A percentile compares a stretch with the other conserved stretches of the same genome.
These are phyloP conservation scores for Austroboletus eburneus DNA, from an alignment of 768 basidiomycete species.

Conservation along the genomic window DNA sequence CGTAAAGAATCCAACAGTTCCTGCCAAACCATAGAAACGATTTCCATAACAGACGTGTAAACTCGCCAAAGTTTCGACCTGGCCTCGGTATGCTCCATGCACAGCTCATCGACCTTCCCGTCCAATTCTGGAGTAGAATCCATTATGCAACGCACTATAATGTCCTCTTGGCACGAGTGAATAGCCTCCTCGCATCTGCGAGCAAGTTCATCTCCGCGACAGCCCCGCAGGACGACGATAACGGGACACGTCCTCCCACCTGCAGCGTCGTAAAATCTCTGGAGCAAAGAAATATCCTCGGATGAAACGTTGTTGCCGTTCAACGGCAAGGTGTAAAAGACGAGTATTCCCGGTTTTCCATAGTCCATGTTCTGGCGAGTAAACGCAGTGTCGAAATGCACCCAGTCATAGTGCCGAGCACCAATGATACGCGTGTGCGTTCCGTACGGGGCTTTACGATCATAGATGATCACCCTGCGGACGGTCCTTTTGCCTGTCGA, in stretches of 20 bases:
- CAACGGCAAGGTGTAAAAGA: background rate
- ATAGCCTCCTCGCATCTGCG: background rate
- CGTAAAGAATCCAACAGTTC: no score
- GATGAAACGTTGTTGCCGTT: background rate
- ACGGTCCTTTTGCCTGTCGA: background rate
- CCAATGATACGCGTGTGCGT: no score
- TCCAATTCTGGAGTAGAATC: no score
- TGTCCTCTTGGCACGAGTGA: background rate
- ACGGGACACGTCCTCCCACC: background rate
- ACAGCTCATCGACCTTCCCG: no score
- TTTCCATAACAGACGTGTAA: no score
- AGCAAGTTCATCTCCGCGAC: background rate
- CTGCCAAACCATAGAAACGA: no score
- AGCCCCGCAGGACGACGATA: constrained; percentile 3
- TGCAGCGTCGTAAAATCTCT: background rate
- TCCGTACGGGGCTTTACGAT: no score
- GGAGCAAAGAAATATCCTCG: background rate
- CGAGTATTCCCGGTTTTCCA: background rate
- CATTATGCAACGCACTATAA: background rate
- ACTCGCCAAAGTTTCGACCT: no score
- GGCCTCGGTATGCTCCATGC: no score
- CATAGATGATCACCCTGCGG: constrained; percentile 1
- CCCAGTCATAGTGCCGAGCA: background rate
- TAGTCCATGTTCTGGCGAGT: background rate
- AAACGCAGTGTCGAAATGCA: background rate